Base-by-base conservation (phyloP, 2,329 filamentous ascomycete genomes). In the Emmonsia crescens region DNA sequence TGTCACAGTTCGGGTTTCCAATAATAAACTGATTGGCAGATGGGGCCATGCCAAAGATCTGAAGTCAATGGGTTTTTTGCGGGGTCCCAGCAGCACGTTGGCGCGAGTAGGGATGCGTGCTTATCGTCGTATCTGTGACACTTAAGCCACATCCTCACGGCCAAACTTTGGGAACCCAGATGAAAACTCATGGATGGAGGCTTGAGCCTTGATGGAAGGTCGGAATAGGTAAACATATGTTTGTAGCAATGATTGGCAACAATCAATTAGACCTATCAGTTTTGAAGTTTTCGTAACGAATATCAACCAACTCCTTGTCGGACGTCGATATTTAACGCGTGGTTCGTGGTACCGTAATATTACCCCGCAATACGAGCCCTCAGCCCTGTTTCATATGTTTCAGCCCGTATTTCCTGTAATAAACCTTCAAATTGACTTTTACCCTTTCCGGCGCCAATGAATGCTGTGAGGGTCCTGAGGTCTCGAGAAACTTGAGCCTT, bases 11-110 rank as follows among this genome's bases (percentile, higher is more conserved):
- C 42, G 57, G 46, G 57, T 59, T 59, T 59, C 57, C 57, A 59
- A 51, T 51, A 59, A 59, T 59, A 59, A 51, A 59, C 57, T 51
- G 57, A 59, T 59, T 59, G 57, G 57, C 44, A 16, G 44, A 49
- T 49, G 57, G 29, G 33, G n/a, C 44, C 29, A 55, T 55, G 19
- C 6, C 46, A 27, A 49, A 27, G 46, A 6, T 14, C 16, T 10
- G 14, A 10, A 9, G 21, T 24, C 21, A 14, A 24, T 24, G 9
- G 2, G 14, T 2, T 5, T 36, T 36, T 54, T 54, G 29, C 8
- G 29, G 16, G 49, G 49, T 5, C 9, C 14, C 9, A 31, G 27
- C 49, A 57, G 1, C n/a, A 24, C 8, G 54, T 21, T 33, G 54
- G 14, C 33, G 54, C 54, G 54, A 52, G 33, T 52, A 24, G 31